Conservation (phyloP, 257 asterid genomes). For the Solanum ahanhuiri region DNA sequence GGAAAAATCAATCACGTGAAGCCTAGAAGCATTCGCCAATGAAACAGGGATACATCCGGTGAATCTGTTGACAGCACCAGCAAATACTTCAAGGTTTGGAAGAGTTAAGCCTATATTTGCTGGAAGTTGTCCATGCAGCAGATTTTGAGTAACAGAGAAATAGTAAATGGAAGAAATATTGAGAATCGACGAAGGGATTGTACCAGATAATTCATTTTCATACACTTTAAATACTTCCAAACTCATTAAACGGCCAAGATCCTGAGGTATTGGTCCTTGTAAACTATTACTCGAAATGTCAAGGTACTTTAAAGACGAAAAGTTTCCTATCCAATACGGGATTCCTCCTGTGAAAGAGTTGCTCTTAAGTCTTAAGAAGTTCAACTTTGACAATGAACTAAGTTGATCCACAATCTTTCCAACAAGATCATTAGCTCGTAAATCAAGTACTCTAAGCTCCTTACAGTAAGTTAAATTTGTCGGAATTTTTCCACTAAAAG, state of each 20-base stretch:
- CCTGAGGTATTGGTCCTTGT: slow-evolving; percentile 6
- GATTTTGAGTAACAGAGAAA: slow-evolving; percentile 2
- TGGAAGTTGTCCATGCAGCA: slow-evolving; percentile 6
- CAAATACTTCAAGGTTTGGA: slow-evolving; percentile 6
- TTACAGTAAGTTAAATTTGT: slow-evolving; percentile 6
- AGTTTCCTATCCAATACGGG: slow-evolving; percentile 10
- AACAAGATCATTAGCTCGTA: not conserved
- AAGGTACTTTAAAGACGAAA: not conserved
- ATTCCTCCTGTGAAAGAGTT: slow-evolving; percentile 13
- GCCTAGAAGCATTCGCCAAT: slow-evolving; percentile 13
- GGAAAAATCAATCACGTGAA: slow-evolving; percentile 2
- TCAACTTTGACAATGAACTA: not conserved
- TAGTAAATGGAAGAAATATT: slow-evolving; percentile 2
- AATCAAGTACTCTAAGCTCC: slow-evolving; percentile 10
- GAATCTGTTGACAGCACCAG: slow-evolving; percentile 5
- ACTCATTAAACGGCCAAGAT: not conserved
- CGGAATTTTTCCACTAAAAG: slow-evolving; percentile 4
- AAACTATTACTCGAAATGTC: not conserved
- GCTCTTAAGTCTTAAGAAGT: not conserved
- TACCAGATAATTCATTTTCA: slow-evolving; percentile 5
- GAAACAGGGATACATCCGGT: slow-evolving; percentile 20
- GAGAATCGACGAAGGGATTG: not conserved
- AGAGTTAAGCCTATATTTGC: slow-evolving; percentile 6
- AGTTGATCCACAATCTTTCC: slow-evolving; percentile 7
- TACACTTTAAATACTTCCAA: not conserved